Evolutionary conservation across 148 eudicot genomes (phyloP).

Genomic region (Rhododendron ovatum): DNA sequence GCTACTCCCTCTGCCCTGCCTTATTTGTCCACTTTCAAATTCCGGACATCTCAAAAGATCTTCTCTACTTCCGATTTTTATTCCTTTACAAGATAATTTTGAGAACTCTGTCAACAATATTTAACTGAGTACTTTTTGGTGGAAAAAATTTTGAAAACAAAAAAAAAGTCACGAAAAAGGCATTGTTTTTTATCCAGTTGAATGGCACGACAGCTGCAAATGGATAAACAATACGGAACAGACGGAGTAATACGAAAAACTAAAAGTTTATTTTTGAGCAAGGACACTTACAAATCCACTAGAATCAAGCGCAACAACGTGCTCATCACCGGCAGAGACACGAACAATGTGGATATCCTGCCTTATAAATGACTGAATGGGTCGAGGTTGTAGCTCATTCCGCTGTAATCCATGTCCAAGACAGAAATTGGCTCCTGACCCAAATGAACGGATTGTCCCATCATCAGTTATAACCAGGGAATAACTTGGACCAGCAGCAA

Average conservation of each 20-base stretch:
- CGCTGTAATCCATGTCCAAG: conserved; percentile 95
- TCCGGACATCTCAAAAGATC: neutral
- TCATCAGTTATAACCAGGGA: conserved; percentile 60
- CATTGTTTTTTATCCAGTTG: neutral
- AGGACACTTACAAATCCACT: conserved; percentile 62
- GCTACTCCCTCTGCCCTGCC: neutral
- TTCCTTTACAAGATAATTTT: neutral
- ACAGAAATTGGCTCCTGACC: conserved; percentile 82
- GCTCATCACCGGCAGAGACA: conserved; percentile 97
- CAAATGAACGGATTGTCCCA: conserved; percentile 80
- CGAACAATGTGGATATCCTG: conserved; percentile 73
- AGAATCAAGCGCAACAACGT: conserved; percentile 94
- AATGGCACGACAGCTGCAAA: neutral
- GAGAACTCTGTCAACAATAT: neutral
- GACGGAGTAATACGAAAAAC: neutral
- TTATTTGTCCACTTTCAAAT: neutral
- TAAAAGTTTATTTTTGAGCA: neutral
- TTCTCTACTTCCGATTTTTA: neutral
- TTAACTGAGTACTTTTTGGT: neutral
- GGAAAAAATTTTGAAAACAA: neutral
- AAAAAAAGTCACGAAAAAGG: neutral
- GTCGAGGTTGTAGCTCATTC: conserved; percentile 71
- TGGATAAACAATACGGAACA: neutral
- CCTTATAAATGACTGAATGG: conserved; percentile 61
- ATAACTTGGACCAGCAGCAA: conserved; percentile 87